Evolutionary conservation across 169 alveolate genomes (phyloP).

Genomic region (Perkinsus chesapeaki): DNA sequence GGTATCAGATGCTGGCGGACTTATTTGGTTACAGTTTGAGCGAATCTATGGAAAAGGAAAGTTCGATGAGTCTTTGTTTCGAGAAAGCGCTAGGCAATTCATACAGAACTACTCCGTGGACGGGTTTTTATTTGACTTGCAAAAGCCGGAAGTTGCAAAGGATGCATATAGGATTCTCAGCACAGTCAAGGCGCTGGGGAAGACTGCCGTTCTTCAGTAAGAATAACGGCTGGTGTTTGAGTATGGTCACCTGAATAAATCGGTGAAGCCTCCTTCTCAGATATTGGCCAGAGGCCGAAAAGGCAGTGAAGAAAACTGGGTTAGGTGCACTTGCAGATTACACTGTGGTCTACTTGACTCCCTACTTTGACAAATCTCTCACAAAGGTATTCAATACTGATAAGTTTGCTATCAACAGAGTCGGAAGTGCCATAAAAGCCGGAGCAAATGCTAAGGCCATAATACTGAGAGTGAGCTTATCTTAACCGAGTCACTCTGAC

Average conservation of each 20-base stretch:
- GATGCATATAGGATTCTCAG: background rate
- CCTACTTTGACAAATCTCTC: background rate
- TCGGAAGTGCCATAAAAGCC: background rate
- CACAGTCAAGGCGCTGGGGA: background rate
- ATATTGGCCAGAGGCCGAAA: no score
- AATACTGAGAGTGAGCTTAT: background rate
- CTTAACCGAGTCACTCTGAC: background rate
- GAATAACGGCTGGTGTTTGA: background rate
- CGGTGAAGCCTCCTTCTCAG: background rate
- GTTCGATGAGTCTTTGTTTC: background rate
- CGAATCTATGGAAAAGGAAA: background rate
- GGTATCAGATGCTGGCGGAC: background rate
- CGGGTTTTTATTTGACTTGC: background rate
- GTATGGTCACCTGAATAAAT: background rate
- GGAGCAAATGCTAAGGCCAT: background rate
- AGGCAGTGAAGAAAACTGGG: background rate
- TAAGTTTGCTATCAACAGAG: background rate
- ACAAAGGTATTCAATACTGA: background rate
- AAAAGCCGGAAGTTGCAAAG: background rate
- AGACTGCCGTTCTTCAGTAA: background rate
- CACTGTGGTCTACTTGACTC: background rate
- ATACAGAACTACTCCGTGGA: background rate
- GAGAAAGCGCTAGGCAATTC: background rate
- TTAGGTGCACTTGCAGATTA: background rate
- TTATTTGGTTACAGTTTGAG: background rate